Evolutionary conservation across 2,329 filamentous ascomycete genomes (phyloP).

Genomic region (Arthrinium phaeospermum): DNA sequence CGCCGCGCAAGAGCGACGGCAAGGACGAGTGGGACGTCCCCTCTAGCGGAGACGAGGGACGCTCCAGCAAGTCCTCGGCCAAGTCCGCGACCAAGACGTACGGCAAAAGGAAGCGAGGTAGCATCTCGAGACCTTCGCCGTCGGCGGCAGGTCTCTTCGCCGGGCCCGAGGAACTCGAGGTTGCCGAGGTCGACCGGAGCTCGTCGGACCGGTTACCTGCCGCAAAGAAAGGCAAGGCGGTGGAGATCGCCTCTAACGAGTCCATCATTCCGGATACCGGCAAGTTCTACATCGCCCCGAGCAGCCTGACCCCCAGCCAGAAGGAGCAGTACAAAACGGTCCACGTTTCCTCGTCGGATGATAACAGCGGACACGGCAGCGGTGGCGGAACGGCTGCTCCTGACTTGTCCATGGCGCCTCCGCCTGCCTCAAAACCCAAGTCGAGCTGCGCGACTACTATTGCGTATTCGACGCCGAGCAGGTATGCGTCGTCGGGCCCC

Average conservation of each 20-base stretch:
- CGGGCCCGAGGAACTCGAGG: background rate
- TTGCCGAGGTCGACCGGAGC: conserved; percentile 19
- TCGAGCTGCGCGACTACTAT: conserved; percentile 39
- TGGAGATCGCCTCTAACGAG: conserved; percentile 28
- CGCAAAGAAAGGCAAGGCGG: conserved; percentile 27
- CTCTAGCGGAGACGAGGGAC: conserved; percentile 34
- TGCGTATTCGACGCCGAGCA: conserved; percentile 39
- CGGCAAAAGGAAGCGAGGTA: conserved; percentile 26
- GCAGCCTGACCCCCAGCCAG: conserved; percentile 40
- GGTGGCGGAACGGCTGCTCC: background rate
- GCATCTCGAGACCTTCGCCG: background rate
- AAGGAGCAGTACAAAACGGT: conserved; percentile 40
- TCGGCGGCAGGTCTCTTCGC: background rate
- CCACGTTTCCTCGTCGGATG: conserved; percentile 29
- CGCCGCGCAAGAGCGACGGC: conserved; percentile 33
- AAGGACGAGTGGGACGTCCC: conserved; percentile 41
- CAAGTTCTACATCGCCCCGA: conserved; percentile 40
- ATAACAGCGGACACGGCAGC: conserved; percentile 19
- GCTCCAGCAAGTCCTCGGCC: conserved; percentile 21
- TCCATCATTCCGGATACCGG: conserved; percentile 26
- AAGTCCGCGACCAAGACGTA: conserved; percentile 27
- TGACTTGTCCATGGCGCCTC: conserved; percentile 5
- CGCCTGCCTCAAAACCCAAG: conserved; percentile 31
- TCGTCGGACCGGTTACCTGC: conserved; percentile 21
- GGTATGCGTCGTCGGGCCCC: conserved; percentile 38